These are phyloP conservation scores for Ustilago crameri DNA, from an alignment of 1,284 basidiomycete species.

Conservation along the genomic window DNA sequence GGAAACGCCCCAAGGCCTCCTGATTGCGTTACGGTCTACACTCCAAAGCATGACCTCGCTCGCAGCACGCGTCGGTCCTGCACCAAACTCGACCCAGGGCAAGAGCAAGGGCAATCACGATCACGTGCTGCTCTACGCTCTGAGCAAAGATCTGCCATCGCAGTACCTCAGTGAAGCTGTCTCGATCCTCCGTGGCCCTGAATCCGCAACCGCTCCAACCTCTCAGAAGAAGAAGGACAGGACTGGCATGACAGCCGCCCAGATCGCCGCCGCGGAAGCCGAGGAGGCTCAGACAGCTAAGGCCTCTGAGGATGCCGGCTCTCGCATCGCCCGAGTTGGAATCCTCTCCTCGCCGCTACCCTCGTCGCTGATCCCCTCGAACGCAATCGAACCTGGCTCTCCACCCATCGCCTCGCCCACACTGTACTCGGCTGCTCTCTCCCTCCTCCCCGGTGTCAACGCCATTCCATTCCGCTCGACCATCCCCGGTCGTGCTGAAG, in stretches of 20 bases:
- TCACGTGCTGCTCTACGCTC: conserved; percentile 51
- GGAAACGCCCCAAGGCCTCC: conserved; percentile 40
- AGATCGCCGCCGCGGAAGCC: conserved; percentile 23
- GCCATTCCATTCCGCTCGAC: conserved; percentile 54
- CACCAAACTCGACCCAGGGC: conserved; percentile 4
- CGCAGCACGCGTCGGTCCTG: conserved; percentile 26
- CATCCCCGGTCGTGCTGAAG: conserved; percentile 50
- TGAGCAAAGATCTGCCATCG: conserved; percentile 56
- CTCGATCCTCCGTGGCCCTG: conserved; percentile 36
- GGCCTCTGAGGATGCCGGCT: conserved; percentile 4
- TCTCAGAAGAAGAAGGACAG: conserved; percentile 2
- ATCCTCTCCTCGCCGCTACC: conserved; percentile 50
- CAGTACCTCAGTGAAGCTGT: conserved; percentile 48
- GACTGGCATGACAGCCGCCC: conserved; percentile 29
- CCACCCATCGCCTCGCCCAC: conserved; percentile 32
- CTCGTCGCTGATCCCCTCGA: conserved; percentile 42
- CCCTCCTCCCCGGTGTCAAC: conserved; percentile 43
- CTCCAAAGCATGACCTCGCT: conserved; percentile 46
- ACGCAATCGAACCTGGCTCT: conserved; percentile 33
- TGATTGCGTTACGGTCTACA: conserved; percentile 53
- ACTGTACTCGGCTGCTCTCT: conserved; percentile 50
- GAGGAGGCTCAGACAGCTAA: conserved; percentile 7
- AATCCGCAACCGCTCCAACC: conserved; percentile 4
- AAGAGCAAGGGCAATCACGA: conserved; percentile 24
- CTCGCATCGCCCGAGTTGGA: conserved; percentile 43